Conservation (phyloP, 1,284 basidiomycete species). For the Ganoderma leucocontextum region DNA sequence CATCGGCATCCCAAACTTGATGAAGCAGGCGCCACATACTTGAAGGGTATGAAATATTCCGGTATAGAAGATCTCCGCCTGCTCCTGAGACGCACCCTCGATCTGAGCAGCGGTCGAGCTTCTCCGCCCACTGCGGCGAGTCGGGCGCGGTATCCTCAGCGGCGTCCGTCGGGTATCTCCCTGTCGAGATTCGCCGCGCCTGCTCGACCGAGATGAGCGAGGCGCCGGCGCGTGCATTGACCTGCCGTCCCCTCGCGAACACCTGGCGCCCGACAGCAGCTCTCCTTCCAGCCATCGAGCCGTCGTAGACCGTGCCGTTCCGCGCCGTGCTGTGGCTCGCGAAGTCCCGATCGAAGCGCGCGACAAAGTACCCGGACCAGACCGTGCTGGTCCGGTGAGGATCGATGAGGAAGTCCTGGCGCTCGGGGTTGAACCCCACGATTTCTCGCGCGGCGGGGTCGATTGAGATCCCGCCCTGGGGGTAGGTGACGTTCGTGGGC, state of each 20-base stretch:
- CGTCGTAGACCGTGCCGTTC: constrained; percentile 50
- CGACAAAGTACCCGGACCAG: constrained; percentile 80
- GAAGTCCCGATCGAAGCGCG: constrained; percentile 68
- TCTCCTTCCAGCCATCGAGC: constrained; percentile 45
- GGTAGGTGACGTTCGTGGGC: constrained; percentile 67
- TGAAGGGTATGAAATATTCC: constrained; percentile 75
- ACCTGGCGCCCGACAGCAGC: constrained; percentile 67
- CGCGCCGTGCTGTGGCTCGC: constrained; percentile 57
- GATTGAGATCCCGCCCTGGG: constrained; percentile 65
- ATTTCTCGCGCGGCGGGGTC: constrained; percentile 60
- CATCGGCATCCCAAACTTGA: constrained; percentile 28
- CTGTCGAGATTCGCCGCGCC: constrained; percentile 69
- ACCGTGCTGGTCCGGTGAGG: constrained; percentile 57
- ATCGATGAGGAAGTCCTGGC: constrained; percentile 78
- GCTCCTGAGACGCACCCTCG: constrained; percentile 60
- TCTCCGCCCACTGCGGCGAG: constrained; percentile 82
- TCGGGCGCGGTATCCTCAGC: no score
- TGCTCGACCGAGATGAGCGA: constrained; percentile 84
- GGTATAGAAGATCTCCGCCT: constrained; percentile 71
- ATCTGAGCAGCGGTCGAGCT: constrained; percentile 71
- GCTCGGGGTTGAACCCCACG: constrained; percentile 75
- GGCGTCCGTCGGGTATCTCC: constrained; percentile 75
- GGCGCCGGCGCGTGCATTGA: constrained; percentile 76
- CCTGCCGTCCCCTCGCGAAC: constrained; percentile 52
- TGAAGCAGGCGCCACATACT: constrained; percentile 43